Percentiles rank a stretch among this genome's conserved stretches.
phyloP scores from a whole-genome alignment of 2,329 filamentous ascomycete species.

The Biscogniauxia marginata region DNA sequence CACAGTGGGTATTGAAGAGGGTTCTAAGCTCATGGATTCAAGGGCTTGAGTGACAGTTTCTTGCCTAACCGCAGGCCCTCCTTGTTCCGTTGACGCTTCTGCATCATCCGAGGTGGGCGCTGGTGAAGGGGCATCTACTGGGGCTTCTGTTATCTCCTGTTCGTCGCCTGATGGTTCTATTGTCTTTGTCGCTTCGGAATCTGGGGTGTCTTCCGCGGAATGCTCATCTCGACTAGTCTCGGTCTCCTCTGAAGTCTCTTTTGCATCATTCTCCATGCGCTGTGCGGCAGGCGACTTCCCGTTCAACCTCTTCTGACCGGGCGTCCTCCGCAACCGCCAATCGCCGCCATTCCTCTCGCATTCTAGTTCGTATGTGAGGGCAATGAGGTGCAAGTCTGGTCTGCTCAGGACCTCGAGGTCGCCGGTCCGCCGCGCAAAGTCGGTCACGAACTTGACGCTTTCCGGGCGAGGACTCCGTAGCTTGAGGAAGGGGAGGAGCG shows the following conservation, averaged over 20 bases:
- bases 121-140: constrained; percentile 1
- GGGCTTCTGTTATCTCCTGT: constrained; percentile 10
- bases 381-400: constrained; percentile 86
- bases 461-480: constrained; percentile 71
- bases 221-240: constrained; percentile 2
- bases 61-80: constrained; percentile 17
- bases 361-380: constrained; percentile 91
- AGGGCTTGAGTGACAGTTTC: constrained; percentile 24
- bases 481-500: constrained; percentile 80
- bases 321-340: constrained; percentile 76
- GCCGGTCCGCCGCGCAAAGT: constrained; percentile 86
- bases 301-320: constrained; percentile 76
- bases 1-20: constrained; percentile 14
- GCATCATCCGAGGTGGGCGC: neutral
- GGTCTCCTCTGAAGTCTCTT: constrained; percentile 3
- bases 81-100: constrained; percentile 2
- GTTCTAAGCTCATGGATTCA: constrained; percentile 25
- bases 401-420: constrained; percentile 84
- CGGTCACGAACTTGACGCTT: constrained; percentile 75
- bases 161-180: constrained; percentile 7
- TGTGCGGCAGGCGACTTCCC: constrained; percentile 60
- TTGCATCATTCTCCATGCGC: constrained; percentile 31
- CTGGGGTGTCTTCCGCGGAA: neutral
- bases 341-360: constrained; percentile 87
- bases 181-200: neutral